Percentiles rank a stretch among this genome's conserved stretches.
phyloP scores from a whole-genome alignment of 2,329 filamentous ascomycete genomes.

The Botryotinia convoluta region DNA sequence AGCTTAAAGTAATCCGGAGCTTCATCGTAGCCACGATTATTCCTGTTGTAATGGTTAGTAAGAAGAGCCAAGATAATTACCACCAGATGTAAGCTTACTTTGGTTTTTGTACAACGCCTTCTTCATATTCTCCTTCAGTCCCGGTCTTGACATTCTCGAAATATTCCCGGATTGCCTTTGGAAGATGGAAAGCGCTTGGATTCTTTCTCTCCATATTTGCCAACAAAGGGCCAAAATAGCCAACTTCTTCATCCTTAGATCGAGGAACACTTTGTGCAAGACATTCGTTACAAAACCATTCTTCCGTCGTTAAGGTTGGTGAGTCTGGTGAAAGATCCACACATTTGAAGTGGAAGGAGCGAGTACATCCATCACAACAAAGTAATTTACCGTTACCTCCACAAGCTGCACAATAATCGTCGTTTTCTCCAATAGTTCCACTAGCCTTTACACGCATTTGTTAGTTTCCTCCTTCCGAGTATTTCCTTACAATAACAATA shows the following conservation, averaged over 20 bases:
- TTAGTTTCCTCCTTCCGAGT: conserved; percentile 27
- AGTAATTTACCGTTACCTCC: conserved; percentile 79
- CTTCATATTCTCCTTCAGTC: conserved; percentile 76
- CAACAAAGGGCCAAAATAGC: conserved; percentile 61
- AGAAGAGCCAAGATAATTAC: conserved; percentile 18
- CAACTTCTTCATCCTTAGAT: conserved; percentile 44
- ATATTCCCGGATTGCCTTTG: conserved; percentile 65
- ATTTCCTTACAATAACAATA: not conserved
- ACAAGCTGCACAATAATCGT: conserved; percentile 87
- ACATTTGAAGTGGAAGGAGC: conserved; percentile 87
- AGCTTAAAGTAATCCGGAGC: conserved; percentile 65
- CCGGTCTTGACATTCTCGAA: conserved; percentile 80
- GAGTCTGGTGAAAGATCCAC: conserved; percentile 69
- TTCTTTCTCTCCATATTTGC: conserved; percentile 65
- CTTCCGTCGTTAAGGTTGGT: conserved; percentile 59
- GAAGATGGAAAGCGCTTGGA: conserved; percentile 70
- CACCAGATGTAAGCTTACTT: conserved; percentile 52
- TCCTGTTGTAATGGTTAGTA: conserved; percentile 40
- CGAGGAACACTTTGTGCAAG: conserved; percentile 47
- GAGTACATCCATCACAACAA: conserved; percentile 89
- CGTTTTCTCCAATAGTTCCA: conserved; percentile 68
- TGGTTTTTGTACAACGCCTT: conserved; percentile 52
- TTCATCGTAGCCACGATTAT: conserved; percentile 56
- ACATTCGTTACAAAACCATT: conserved; percentile 84
- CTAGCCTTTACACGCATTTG: conserved; percentile 37